phyloP scores from a whole-genome alignment of 805 yeast species.

The Candida ipomoeae region DNA sequence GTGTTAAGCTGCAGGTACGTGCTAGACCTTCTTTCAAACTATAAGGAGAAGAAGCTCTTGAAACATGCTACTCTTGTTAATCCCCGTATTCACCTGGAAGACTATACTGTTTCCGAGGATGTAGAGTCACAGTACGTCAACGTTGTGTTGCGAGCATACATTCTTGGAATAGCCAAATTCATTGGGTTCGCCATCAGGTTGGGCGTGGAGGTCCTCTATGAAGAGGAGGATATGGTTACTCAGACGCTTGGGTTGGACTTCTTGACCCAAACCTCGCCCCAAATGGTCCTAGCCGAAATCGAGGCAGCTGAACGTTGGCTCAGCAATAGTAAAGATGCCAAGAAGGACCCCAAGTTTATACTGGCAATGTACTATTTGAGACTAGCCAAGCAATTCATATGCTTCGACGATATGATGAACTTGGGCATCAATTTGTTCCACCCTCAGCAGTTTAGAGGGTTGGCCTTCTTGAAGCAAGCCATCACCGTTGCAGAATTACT shows the following conservation, averaged over 20 bases:
- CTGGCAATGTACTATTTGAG: conserved; percentile 21
- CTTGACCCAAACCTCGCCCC: conserved; percentile 22
- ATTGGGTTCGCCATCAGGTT: conserved; percentile 45
- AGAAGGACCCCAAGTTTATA: conserved; percentile 8
- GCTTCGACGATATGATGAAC: conserved; percentile 7
- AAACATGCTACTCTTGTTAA: conserved; percentile 8
- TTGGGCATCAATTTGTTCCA: conserved; percentile 6
- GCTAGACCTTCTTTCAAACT: conserved; percentile 49
- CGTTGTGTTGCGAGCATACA: conserved; percentile 46
- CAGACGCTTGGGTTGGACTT: conserved; percentile 52
- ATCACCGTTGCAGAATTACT: not conserved
- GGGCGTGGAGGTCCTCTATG: conserved; percentile 59
- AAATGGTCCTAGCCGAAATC: conserved; percentile 26
- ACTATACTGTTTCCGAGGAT: not conserved
- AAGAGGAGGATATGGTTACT: conserved; percentile 72
- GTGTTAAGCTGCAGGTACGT: conserved; percentile 72
- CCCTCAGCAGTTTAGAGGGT: not conserved
- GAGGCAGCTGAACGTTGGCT: conserved; percentile 33
- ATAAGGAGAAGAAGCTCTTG: conserved; percentile 19
- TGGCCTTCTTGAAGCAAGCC: not conserved
- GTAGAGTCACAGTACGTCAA: conserved; percentile 35
- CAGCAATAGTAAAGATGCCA: conserved; percentile 13
- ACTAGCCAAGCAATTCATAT: conserved; percentile 25
- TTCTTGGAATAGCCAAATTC: conserved; percentile 51
- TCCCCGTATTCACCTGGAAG: conserved; percentile 9